Percentiles rank a stretch among this genome's conserved stretches.
These are phyloP conservation scores for Ophiostoma sp. DNA, from an alignment of 2,329 filamentous ascomycete species.

Conservation along the genomic window DNA sequence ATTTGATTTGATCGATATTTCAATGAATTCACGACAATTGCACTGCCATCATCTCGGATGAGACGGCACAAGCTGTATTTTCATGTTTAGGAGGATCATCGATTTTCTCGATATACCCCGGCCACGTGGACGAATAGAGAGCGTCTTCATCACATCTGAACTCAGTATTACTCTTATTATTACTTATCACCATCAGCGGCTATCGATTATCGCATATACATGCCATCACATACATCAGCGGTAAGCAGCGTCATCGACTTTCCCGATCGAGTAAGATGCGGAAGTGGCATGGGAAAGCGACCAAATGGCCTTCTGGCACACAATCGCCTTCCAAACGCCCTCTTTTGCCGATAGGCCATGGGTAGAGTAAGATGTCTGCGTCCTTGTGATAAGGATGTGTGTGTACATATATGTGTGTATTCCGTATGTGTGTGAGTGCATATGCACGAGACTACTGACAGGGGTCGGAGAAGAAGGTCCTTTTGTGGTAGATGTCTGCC, in stretches of 20 bases:
- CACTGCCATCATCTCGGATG: not conserved
- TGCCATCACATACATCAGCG: not conserved
- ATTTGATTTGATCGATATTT: not conserved
- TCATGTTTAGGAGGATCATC: too few species aligned
- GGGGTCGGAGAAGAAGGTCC: constrained; percentile 4
- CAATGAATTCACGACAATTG: not conserved
- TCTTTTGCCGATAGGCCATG: not conserved
- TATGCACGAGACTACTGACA: not conserved
- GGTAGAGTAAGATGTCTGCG: constrained; percentile 1
- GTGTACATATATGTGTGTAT: not conserved
- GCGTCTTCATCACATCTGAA: not conserved
- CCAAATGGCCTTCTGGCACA: not conserved
- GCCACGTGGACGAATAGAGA: constrained; percentile 7
- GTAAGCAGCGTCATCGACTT: not conserved
- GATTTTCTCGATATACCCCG: too few species aligned
- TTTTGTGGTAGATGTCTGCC: not conserved
- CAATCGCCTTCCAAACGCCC: too few species aligned
- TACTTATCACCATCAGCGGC: not conserved
- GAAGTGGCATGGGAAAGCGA: constrained; percentile 3
- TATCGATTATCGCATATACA: not conserved
- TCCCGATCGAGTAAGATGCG: not conserved
- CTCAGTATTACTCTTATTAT: not conserved
- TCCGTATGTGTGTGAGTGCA: not conserved
- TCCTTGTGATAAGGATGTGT: not conserved
- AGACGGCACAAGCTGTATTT: not conserved